These are phyloP conservation scores for Lomentospora prolificans DNA, from an alignment of 2,329 filamentous ascomycete species.

Conservation along the genomic window DNA sequence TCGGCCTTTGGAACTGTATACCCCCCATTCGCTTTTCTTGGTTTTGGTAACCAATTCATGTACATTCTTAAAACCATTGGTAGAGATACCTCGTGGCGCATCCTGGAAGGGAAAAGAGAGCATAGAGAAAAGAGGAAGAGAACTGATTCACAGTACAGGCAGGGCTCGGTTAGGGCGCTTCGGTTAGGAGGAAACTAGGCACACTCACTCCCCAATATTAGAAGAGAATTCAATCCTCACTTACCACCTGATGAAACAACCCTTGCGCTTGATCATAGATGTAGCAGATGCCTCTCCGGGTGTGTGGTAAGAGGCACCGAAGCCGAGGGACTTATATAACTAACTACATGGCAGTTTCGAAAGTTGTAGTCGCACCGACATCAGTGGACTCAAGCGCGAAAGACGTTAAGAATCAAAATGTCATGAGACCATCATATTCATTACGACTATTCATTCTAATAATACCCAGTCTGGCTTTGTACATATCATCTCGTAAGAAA, in stretches of 20 bases:
- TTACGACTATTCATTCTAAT: constrained; percentile 1
- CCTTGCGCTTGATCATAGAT: no score
- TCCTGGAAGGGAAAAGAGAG: neutral
- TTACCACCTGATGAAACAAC: no score
- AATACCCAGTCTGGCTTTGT: neutral
- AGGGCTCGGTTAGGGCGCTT: no score
- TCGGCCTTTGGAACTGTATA: constrained; percentile 1
- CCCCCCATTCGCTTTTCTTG: constrained; percentile 1
- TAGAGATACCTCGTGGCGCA: neutral
- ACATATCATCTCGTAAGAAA: constrained; percentile 1
- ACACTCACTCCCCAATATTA: neutral
- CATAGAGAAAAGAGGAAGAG: neutral
- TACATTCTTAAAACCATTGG: neutral
- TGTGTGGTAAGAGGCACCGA: no score
- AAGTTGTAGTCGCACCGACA: no score
- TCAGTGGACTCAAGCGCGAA: no score
- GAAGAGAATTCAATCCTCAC: no score
- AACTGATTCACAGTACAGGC: no score
- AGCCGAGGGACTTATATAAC: no score
- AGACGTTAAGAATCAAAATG: neutral
- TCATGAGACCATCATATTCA: constrained; percentile 3
- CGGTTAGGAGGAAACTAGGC: no score
- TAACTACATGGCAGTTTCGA: no score
- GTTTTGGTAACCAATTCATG: constrained; percentile 3
- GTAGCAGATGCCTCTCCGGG: no score